Evolutionary conservation across 148 eudicot species (phyloP).

Genomic region (Bassia scoparia): DNA sequence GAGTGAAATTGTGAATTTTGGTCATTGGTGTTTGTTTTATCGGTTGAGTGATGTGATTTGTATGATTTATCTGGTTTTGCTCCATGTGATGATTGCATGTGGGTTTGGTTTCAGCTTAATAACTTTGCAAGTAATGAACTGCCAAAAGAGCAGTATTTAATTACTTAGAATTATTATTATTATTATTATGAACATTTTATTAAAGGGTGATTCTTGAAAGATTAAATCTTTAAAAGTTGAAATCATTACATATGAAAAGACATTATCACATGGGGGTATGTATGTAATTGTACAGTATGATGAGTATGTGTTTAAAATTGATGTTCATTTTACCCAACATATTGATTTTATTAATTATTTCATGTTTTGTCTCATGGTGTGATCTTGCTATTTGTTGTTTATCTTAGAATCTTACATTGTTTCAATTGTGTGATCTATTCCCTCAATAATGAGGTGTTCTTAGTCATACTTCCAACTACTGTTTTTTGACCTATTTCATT

Average conservation of each 20-base stretch:
- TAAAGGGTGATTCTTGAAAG: too few species aligned
- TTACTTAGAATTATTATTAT: too few species aligned
- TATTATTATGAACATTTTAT: too few species aligned
- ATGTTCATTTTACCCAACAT: conserved; percentile 12
- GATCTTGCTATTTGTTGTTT: conserved; percentile 20
- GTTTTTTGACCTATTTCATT: conserved; percentile 22
- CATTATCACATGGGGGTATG: conserved; percentile 42
- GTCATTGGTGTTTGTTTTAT: not conserved
- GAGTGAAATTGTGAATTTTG: not conserved
- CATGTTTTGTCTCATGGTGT: conserved; percentile 39
- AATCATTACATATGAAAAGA: conserved; percentile 29
- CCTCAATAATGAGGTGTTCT: conserved; percentile 20
- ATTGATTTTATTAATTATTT: conserved; percentile 6
- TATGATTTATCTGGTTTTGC: conserved; percentile 20
- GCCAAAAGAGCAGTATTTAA: conserved; percentile 11
- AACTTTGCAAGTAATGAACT: conserved; percentile 27
- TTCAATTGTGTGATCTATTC: conserved; percentile 26
- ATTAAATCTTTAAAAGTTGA: conserved; percentile 19
- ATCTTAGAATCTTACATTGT: conserved; percentile 10
- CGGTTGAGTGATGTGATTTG: conserved; percentile 7
- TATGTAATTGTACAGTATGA: not conserved
- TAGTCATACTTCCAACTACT: conserved; percentile 26
- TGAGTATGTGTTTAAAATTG: conserved; percentile 8
- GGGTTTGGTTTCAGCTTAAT: conserved; percentile 20
- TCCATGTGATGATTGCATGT: conserved; percentile 20